Evolutionary conservation across 2,329 filamentous ascomycete species (phyloP).

Genomic region (Aspergillus novoparasiticus): DNA sequence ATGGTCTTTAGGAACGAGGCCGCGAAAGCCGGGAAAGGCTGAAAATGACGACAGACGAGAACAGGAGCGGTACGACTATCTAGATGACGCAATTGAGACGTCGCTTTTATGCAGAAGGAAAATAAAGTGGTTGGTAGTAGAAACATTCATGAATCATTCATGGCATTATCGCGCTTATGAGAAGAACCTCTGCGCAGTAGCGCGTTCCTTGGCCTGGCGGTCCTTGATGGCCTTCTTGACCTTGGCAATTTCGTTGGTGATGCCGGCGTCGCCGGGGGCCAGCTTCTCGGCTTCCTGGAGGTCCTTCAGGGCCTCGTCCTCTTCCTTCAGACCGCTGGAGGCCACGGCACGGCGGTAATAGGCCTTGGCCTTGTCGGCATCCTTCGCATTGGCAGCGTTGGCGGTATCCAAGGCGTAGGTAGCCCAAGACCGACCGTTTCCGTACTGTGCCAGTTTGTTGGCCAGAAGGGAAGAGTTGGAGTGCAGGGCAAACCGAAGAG

Average conservation of each 20-base stretch:
- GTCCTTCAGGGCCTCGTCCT: constrained; percentile 76
- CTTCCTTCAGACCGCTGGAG: constrained; percentile 75
- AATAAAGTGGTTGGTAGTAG: constrained; percentile 16
- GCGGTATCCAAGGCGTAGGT: constrained; percentile 69
- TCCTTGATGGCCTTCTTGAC: constrained; percentile 77
- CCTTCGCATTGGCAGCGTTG: constrained; percentile 63
- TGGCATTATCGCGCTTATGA: constrained; percentile 41
- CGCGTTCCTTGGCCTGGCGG: constrained; percentile 84
- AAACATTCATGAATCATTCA: constrained; percentile 32
- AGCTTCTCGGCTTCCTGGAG: constrained; percentile 75
- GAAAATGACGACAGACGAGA: not conserved
- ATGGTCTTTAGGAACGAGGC: constrained; percentile 7
- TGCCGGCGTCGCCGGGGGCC: constrained; percentile 72
- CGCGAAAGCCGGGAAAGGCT: not conserved
- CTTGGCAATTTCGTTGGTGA: constrained; percentile 72
- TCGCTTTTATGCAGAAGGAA: constrained; percentile 18
- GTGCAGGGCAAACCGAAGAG: constrained; percentile 82
- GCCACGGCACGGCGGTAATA: constrained; percentile 81
- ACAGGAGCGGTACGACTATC: not conserved
- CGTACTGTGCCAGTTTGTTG: constrained; percentile 74
- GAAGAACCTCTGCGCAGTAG: constrained; percentile 91
- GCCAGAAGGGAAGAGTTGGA: constrained; percentile 85
- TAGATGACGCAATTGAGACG: not conserved
- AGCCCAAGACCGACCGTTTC: constrained; percentile 71
- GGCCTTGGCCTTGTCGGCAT: constrained; percentile 82